Conservation (phyloP, 2,329 filamentous ascomycete species). For the Zopfia rhizophila region DNA sequence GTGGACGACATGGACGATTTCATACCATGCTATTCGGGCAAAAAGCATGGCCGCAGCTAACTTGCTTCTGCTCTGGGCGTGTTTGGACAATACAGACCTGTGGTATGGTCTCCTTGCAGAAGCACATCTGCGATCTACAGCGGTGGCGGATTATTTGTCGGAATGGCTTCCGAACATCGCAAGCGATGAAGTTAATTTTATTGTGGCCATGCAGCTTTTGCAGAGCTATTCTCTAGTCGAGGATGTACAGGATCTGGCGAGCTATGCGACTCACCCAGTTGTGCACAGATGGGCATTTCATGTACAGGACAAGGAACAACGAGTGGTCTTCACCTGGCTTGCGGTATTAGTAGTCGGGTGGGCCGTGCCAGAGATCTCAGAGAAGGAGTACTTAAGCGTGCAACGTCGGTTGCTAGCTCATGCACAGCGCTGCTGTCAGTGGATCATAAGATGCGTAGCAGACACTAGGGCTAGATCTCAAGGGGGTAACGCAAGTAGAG, state of each 20-base stretch:
- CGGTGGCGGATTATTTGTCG: neutral
- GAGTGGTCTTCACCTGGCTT: constrained; percentile 5
- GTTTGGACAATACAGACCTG: constrained; percentile 55
- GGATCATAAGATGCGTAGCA: neutral
- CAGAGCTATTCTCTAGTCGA: constrained; percentile 38
- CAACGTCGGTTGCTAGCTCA: constrained; percentile 17
- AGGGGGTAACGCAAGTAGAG: neutral
- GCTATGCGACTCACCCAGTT: constrained; percentile 43
- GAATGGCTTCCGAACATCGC: constrained; percentile 32
- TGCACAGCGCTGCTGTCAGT: neutral
- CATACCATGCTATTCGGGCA: constrained; percentile 48
- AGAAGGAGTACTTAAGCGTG: constrained; percentile 12
- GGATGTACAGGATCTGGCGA: constrained; percentile 16
- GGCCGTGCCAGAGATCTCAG: constrained; percentile 4
- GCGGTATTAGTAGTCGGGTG: constrained; percentile 12
- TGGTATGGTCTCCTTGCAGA: constrained; percentile 54
- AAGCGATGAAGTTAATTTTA: constrained; percentile 29
- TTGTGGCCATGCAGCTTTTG: constrained; percentile 31
- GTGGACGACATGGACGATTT: no score
- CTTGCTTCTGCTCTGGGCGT: constrained; percentile 54
- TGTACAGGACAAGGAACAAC: constrained; percentile 28
- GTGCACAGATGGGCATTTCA: constrained; percentile 41
- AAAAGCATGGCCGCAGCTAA: constrained; percentile 39
- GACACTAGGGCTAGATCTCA: neutral
- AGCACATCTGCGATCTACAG: constrained; percentile 4